Base-by-base conservation (phyloP, 2,329 filamentous ascomycete genomes). In the Trichoderma cornu-damae region DNA sequence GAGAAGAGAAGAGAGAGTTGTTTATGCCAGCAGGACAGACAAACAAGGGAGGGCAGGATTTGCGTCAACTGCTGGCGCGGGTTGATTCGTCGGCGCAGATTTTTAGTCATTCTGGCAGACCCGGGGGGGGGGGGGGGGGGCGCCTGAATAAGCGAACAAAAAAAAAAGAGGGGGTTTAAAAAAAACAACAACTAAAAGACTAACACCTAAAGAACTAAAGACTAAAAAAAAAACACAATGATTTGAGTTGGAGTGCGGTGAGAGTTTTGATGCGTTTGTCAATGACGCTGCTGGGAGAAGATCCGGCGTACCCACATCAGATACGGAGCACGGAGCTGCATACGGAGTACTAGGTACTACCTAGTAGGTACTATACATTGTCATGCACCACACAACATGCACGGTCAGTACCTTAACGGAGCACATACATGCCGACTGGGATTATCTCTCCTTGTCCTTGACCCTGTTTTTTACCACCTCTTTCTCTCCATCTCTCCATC, bases 11-110 rank as follows among this genome's bases (percentile, higher is more conserved):
- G 46, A 18, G 20, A n/a, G 6, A n/a, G 20, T 49, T 22, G 11
- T 14, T 49, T 49, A n/a, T n/a, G 47, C 34, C 47, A 47, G 9
- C 35, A 37, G 18, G 9, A 34, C 20, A 14, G n/a, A n/a, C n/a
- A n/a, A n/a, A n/a, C n/a, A 43, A 26, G 12, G 24, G 43, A 16
- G 9, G 42, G 42, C 16, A 44, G 42, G 20, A 44, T 26, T 28
- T 44, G 24, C 20, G 42, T 20, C 35, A 11, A n/a, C 7, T 49
- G 35, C 53, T 57, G 53, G 44, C 44, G 26, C 3, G 11, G 24
- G 28, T 14, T 57, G 53, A 57, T 57, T 57, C 53, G 53, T 35
- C 53, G 40, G 53, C 53, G 42, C 11, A n/a, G 12, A 16, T 47
- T n/a, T n/a, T n/a, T 20, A 16, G 51, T 22, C 51, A 47, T 55